Conservation (phyloP, 257 asterid genomes). For the Fraxinus excelsior region DNA sequence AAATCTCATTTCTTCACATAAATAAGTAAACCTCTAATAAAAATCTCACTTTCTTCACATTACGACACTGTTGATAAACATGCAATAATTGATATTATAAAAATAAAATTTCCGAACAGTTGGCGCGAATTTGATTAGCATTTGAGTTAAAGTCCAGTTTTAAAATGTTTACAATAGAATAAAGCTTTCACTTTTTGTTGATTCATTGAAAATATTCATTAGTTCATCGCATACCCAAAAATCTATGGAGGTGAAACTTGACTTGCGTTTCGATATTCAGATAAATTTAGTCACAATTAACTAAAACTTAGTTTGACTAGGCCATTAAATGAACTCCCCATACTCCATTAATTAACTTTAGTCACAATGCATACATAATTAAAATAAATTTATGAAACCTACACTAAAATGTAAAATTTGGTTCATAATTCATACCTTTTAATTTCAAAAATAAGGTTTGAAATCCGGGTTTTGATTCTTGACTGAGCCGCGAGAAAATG, state of each 20-base stretch:
- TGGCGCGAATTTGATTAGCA: not conserved
- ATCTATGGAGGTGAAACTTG: not conserved
- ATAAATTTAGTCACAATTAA: no score
- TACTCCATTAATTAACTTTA: not conserved
- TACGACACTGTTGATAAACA: not conserved
- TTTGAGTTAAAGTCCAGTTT: not conserved
- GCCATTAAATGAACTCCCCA: no score
- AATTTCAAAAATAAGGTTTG: not conserved
- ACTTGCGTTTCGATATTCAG: not conserved
- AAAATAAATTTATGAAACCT: not conserved
- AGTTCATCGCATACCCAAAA: not conserved
- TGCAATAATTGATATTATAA: not conserved
- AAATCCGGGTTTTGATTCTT: not conserved
- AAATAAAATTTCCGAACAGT: no score
- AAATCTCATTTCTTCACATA: conserved; percentile 5
- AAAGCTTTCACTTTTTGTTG: not conserved
- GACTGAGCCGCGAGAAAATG: not conserved
- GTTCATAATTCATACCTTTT: not conserved
- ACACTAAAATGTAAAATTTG: not conserved
- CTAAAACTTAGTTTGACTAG: no score
- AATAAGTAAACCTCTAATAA: not conserved
- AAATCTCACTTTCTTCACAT: no score
- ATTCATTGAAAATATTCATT: not conserved
- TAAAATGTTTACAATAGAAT: no score
- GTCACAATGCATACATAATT: not conserved